Evolutionary conservation across 306 rosid genomes (phyloP), one percentile per base, ranked within the genome.

Genomic region (Sechiopsis laciniata): DNA sequence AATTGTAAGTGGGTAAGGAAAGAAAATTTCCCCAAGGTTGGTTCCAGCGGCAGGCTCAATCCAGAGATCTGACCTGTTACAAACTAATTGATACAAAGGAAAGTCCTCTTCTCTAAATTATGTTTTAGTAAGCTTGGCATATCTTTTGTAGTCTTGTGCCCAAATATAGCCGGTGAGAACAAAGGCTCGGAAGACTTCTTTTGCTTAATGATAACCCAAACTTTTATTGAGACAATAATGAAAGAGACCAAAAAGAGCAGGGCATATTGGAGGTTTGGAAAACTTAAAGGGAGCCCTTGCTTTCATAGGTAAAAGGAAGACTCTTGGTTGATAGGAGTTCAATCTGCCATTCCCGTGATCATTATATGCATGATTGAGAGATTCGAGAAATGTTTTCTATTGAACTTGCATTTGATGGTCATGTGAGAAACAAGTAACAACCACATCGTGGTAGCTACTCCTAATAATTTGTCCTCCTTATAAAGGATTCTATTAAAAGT

Each of bases 81-180:
- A 66, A 65, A 17, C 26, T 45, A 66, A 42, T 42, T 66, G 35
- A 66, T 66, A 66, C 32, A 66, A 66, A 45, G 17, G 35, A 19
- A 66, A 42, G 35, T 35, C 11, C 5, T 42, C 54, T 66, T 66
- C 55, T 42, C 54, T 66, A 5, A 66, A 26, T 24, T 14, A 26
- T 26, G 35, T 56, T 55, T 57, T 24, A 29, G 42, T 60, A 26
- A 26, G 35, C 1, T 20, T 19, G 32, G 54, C 26, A 15, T 45
- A 19, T 66, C 54, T 10, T 10, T 20, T 42, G 16, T 5, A 42
- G 72, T 19, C 55, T 42, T 66, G 55, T 66, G 55, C 72, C 53
- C 72, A 45, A 66, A 40, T 65, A 66, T n/a, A 66, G 72, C 32
- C 72, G 20, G 32, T 66, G 4, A 11, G 17, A 66, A 11, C 10